These are phyloP conservation scores for Podila minutissima DNA, from an alignment of 192 early-diverging fungal genomes.

Conservation along the genomic window DNA sequence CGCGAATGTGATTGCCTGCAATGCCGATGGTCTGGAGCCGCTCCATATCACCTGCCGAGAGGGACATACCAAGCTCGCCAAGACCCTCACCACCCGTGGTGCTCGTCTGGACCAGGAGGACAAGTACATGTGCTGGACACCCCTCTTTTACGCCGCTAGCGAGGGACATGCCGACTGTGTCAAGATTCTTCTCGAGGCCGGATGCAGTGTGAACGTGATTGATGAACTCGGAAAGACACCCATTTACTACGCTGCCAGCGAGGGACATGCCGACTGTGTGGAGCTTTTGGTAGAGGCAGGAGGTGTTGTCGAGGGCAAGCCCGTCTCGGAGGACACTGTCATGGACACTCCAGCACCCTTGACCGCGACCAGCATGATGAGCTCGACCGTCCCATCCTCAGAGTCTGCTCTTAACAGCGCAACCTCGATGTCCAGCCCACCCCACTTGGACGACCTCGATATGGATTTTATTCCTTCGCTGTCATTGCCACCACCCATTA, in stretches of 20 bases:
- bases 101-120: constrained; percentile 84
- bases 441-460: constrained; percentile 71
- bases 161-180: constrained; percentile 91
- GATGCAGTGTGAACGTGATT: constrained; percentile 73
- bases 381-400: constrained; percentile 16
- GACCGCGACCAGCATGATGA: constrained; percentile 19
- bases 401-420: constrained; percentile 15
- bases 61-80: constrained; percentile 78
- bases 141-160: constrained; percentile 93
- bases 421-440: constrained; percentile 19
- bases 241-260: constrained; percentile 91
- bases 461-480: constrained; percentile 93
- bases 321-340: constrained; percentile 21
- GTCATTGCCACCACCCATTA: constrained; percentile 95
- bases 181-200: constrained; percentile 79
- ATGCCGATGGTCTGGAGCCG: constrained; percentile 86
- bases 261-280: constrained; percentile 88
- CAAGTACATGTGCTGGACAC: constrained; percentile 95
- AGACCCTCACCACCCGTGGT: constrained; percentile 76
- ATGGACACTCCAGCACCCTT: constrained; percentile 31
- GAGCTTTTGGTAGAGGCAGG: constrained; percentile 78
- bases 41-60: constrained; percentile 89
- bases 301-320: constrained; percentile 43
- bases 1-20: constrained; percentile 72
- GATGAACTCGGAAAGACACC: constrained; percentile 90